phyloP scores from a whole-genome alignment of 257 asterid genomes.

The Petunia axillaris region DNA sequence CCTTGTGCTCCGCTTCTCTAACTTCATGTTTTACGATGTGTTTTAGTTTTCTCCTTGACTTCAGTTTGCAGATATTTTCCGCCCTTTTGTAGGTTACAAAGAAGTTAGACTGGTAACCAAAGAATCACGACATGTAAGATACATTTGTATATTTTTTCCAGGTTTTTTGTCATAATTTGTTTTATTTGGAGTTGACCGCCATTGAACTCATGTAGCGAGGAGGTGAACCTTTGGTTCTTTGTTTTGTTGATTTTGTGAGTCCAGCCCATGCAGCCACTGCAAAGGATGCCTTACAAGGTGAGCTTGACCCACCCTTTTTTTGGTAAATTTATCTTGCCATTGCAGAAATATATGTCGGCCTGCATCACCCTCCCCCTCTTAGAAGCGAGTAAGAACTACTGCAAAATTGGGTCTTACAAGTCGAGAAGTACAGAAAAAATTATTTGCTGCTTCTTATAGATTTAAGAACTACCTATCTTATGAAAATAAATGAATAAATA shows the following conservation, averaged over 20 bases:
- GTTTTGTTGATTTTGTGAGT: constrained; percentile 80
- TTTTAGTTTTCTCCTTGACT: constrained; percentile 53
- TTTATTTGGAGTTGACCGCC: constrained; percentile 11
- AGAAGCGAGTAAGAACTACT: no score
- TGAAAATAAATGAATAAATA: no score
- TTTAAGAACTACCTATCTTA: no score
- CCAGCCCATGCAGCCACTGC: constrained; percentile 91
- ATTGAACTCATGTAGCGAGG: constrained; percentile 56
- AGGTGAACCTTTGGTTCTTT: constrained; percentile 70
- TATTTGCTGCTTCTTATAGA: no score
- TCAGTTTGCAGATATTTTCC: constrained; percentile 66
- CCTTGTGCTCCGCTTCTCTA: constrained; percentile 42
- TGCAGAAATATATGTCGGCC: background rate
- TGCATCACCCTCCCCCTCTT: no score
- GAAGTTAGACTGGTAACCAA: constrained; percentile 81
- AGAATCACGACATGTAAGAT: constrained; percentile 73
- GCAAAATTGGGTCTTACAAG: no score
- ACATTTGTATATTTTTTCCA: background rate
- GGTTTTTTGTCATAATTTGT: background rate
- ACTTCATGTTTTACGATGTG: constrained; percentile 5
- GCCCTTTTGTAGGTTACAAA: constrained; percentile 81
- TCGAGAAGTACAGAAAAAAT: no score
- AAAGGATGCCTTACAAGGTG: constrained; percentile 80
- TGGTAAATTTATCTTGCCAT: background rate
- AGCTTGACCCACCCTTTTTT: background rate